Evolutionary conservation across 768 basidiomycete genomes (phyloP), one percentile per base, ranked within the genome.

Genomic region (Polyporus arcularius): DNA sequence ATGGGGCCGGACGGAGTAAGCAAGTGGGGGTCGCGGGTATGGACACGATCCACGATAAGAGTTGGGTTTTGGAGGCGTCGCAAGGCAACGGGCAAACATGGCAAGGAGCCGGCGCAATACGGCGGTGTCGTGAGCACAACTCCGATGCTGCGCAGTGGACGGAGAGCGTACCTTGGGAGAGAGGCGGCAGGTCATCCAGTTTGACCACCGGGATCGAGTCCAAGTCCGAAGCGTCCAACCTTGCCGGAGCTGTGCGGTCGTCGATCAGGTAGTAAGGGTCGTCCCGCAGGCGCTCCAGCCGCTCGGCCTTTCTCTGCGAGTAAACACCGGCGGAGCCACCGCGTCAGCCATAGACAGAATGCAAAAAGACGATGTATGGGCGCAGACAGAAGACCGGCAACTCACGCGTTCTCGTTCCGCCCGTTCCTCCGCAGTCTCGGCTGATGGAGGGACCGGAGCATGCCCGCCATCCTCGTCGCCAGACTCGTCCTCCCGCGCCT

Each of bases 231-330:
- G 63, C 58, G 26, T 58, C 57, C 30, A 70, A 63, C 56, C 62
- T 56, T 28, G 60, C 53, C 30, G 71, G 65, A 53, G 73, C 77
- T 1, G 83, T 77, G 55, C 72, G 75, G 43, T 85, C 83, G 64
- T 92, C 89, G 41, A 87, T 80, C 64, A 97, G 87, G 73, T 97
- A 96, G 75, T 94, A 97, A 4, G 96, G 95, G 70, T 98, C 94
- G 63, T 94, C 91, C 42, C 85, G 84, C 63, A 88, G 78, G 60
- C 88, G 85, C 52, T 88, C 94, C 50, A 87, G 75, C 32, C 92
- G 82, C 65, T 90, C 92, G 30, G 84, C 87, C 65, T 86, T 88
- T 47, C 85, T 81, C 94, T 97, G 66, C 39, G 32, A 57, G 53
- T 10, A 31, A 15, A 39, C 10, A 48, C 35, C 49, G 53, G 31